These are phyloP conservation scores for Podaxis rugospora DNA, from an alignment of 768 basidiomycete species.

Conservation along the genomic window DNA sequence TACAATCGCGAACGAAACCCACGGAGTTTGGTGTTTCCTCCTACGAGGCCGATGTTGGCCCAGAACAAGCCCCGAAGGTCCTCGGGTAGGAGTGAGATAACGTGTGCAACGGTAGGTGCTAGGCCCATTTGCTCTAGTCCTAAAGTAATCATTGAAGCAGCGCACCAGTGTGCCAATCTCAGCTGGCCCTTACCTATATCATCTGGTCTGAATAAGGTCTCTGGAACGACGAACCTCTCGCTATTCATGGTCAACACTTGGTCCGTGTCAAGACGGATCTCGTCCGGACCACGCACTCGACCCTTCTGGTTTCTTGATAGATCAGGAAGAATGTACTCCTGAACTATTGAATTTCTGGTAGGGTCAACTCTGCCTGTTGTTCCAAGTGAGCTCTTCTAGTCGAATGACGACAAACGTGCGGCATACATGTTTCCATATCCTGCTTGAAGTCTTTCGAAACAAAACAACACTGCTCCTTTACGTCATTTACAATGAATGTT, in stretches of 20 bases:
- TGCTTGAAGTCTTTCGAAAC: slow-evolving; percentile 66
- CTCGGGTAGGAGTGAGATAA: slow-evolving; percentile 70
- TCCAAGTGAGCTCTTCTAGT: slow-evolving; percentile 12
- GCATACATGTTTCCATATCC: slow-evolving; percentile 72
- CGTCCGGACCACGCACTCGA: slow-evolving; percentile 47
- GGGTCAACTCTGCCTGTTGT: slow-evolving; percentile 42
- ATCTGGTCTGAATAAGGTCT: slow-evolving; percentile 84
- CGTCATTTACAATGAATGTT: slow-evolving; percentile 88
- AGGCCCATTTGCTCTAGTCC: slow-evolving; percentile 83
- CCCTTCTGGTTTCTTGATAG: slow-evolving; percentile 65
- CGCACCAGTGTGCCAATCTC: neutral
- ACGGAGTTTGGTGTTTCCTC: slow-evolving; percentile 74
- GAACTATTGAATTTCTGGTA: slow-evolving; percentile 64
- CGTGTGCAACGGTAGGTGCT: slow-evolving; percentile 66
- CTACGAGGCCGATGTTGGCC: slow-evolving; percentile 88
- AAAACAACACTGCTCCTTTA: slow-evolving; percentile 89
- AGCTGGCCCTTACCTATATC: slow-evolving; percentile 66
- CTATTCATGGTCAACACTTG: slow-evolving; percentile 84
- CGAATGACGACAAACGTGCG: slow-evolving; percentile 2
- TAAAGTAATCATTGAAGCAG: slow-evolving; percentile 15
- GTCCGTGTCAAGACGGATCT: slow-evolving; percentile 49
- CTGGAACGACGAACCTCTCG: slow-evolving; percentile 91
- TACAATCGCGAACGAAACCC: slow-evolving; percentile 78
- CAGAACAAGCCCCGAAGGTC: slow-evolving; percentile 93
- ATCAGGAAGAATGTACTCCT: slow-evolving; percentile 91